Conservation (phyloP, 768 basidiomycete genomes). For the Lentinus tigrinus region DNA sequence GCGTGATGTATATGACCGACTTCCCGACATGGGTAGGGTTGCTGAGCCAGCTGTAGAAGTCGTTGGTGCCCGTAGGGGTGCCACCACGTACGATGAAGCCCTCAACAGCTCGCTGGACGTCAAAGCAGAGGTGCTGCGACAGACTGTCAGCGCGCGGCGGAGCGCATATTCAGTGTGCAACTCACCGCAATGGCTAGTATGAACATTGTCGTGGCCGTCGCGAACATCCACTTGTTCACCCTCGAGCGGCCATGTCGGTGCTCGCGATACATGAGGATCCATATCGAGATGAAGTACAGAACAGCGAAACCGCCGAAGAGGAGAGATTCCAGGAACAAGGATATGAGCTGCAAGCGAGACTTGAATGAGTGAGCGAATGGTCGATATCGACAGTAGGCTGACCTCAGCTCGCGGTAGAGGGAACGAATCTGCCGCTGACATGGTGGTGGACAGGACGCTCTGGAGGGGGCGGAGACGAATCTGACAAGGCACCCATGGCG, state of each 20-base stretch:
- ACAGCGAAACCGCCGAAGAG: neutral
- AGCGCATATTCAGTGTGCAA: neutral
- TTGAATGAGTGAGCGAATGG: neutral
- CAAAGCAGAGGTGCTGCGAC: constrained; percentile 2
- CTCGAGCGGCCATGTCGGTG: neutral
- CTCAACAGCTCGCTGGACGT: neutral
- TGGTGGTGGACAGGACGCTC: neutral
- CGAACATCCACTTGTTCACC: neutral
- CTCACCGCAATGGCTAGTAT: neutral
- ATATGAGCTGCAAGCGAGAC: neutral
- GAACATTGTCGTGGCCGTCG: constrained; percentile 1
- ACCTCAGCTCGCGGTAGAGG: neutral
- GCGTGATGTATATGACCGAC: constrained; percentile 1
- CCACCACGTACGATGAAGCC: constrained; percentile 2
- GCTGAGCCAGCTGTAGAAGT: neutral
- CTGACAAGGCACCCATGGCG: neutral
- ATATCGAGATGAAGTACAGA: neutral
- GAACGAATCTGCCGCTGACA: neutral
- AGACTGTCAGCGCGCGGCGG: neutral
- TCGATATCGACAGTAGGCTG: neutral
- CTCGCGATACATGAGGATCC: neutral
- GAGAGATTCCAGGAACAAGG: neutral
- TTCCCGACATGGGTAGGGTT: constrained; percentile 4
- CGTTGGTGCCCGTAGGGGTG: neutral
- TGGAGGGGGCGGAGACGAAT: neutral